Evolutionary conservation across 768 basidiomycete species (phyloP).

Genomic region (Tephrocybe sp.): DNA sequence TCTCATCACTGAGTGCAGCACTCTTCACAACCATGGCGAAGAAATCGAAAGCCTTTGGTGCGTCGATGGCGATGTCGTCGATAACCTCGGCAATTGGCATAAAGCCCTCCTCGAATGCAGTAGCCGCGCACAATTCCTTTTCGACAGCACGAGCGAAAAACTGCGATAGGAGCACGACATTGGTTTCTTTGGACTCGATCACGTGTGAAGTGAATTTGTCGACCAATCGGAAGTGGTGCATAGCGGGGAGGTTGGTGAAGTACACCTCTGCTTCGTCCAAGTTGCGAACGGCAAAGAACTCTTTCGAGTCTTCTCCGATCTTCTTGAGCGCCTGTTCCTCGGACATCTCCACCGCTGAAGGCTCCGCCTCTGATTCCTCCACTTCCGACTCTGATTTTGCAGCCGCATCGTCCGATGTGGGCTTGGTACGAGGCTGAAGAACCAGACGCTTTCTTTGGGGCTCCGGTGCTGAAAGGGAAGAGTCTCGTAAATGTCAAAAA

Average conservation of each 20-base stretch:
- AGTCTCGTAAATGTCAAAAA: conserved; percentile 23
- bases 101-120: conserved; percentile 76
- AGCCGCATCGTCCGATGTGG: conserved; percentile 38
- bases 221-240: conserved; percentile 63
- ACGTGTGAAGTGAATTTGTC: conserved; percentile 72
- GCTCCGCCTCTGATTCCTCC: conserved; percentile 48
- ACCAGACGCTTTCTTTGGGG: conserved; percentile 68
- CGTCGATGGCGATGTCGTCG: conserved; percentile 88
- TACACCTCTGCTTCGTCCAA: conserved; percentile 87
- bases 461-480: conserved; percentile 42
- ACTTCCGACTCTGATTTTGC: conserved; percentile 27
- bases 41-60: conserved; percentile 78
- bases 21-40: conserved; percentile 76
- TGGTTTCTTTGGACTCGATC: conserved; percentile 78
- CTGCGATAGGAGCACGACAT: conserved; percentile 73
- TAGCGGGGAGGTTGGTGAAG: conserved; percentile 69
- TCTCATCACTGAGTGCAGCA: conserved; percentile 62
- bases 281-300: conserved; percentile 83
- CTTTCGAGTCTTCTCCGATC: conserved; percentile 79
- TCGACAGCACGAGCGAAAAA: conserved; percentile 64
- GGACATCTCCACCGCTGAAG: conserved; percentile 46
- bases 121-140: conserved; percentile 56
- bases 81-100: conserved; percentile 66
- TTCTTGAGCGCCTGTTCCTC: conserved; percentile 69
- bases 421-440: conserved; percentile 77